phyloP scores from a whole-genome alignment of 345 rosid genomes.

The Populus simonii region DNA sequence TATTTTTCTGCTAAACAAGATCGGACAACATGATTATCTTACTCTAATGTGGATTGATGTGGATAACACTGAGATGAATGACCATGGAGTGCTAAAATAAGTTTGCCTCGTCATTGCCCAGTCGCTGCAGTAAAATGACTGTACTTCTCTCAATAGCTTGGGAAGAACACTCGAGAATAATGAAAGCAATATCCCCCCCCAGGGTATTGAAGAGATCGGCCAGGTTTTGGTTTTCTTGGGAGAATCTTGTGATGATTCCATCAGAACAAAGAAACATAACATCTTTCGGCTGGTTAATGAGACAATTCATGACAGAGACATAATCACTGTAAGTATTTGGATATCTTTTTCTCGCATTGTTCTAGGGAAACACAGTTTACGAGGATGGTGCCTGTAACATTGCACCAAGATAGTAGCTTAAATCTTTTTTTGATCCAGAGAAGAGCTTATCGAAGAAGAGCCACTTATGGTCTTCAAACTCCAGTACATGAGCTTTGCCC shows the following conservation, averaged over 20 bases:
- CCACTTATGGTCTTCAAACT: no score
- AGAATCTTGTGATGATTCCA: constrained; percentile 11
- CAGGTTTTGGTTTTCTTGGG: constrained; percentile 4
- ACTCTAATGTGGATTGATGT: neutral
- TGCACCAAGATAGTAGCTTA: no score
- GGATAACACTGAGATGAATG: neutral
- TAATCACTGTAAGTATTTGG: constrained; percentile 11
- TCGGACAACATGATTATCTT: neutral
- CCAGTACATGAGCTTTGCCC: no score
- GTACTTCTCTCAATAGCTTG: neutral
- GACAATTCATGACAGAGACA: constrained; percentile 15
- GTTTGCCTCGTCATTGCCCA: neutral
- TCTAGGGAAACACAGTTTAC: constrained; percentile 19
- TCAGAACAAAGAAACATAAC: neutral
- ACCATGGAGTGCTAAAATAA: constrained; percentile 13
- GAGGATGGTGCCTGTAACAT: neutral
- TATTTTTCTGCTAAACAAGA: neutral
- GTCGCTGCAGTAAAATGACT: neutral
- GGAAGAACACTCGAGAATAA: constrained; percentile 3
- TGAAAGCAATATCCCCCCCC: neutral
- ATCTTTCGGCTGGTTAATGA: constrained; percentile 11
- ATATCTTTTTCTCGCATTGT: neutral
- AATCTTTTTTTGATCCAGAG: no score
- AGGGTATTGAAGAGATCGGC: constrained; percentile 5
- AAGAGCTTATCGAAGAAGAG: no score